Percentiles rank a stretch among this genome's conserved stretches.
These are phyloP conservation scores for Dactylellina leptospora DNA, from an alignment of 2,329 filamentous ascomycete genomes.

Conservation along the genomic window DNA sequence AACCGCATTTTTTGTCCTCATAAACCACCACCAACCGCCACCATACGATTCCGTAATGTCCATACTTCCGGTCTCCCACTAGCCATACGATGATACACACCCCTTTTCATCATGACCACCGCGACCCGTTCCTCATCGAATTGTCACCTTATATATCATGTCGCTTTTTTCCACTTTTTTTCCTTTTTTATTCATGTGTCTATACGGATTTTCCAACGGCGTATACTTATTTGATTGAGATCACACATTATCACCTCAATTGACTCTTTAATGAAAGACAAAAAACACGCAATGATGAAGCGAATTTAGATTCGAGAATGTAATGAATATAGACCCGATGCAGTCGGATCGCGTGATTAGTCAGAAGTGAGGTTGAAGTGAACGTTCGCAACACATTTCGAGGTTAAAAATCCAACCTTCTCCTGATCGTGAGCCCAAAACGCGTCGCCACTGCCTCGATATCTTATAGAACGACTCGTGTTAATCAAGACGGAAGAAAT, in stretches of 20 bases:
- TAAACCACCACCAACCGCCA: constrained; percentile 36
- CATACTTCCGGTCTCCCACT: constrained; percentile 38
- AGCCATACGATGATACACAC: constrained; percentile 23
- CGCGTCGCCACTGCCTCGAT: constrained; percentile 23
- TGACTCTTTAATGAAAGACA: constrained; percentile 42
- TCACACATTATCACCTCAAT: constrained; percentile 19
- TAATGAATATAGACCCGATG: too few relatives aligned
- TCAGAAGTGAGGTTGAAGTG: neutral
- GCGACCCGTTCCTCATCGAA: constrained; percentile 11
- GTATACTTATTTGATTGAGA: constrained; percentile 51
- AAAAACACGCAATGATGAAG: too few relatives aligned
- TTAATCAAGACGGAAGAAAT: too few relatives aligned
- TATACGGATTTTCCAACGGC: constrained; percentile 54
- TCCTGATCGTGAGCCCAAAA: constrained; percentile 35
- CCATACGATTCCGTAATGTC: constrained; percentile 47
- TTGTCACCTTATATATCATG: constrained; percentile 52
- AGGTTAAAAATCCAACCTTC: constrained; percentile 41
- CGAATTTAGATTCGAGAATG: too few relatives aligned
- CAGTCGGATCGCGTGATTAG: too few relatives aligned
- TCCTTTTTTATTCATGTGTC: constrained; percentile 39
- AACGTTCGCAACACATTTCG: constrained; percentile 33
- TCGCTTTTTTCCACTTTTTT: constrained; percentile 28
- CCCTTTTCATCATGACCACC: constrained; percentile 6
- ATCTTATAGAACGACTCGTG: too few relatives aligned
- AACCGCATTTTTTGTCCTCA: neutral